Base-by-base conservation (phyloP, 208 protist genomes). In the Acanthamoeba culbertsoni region DNA sequence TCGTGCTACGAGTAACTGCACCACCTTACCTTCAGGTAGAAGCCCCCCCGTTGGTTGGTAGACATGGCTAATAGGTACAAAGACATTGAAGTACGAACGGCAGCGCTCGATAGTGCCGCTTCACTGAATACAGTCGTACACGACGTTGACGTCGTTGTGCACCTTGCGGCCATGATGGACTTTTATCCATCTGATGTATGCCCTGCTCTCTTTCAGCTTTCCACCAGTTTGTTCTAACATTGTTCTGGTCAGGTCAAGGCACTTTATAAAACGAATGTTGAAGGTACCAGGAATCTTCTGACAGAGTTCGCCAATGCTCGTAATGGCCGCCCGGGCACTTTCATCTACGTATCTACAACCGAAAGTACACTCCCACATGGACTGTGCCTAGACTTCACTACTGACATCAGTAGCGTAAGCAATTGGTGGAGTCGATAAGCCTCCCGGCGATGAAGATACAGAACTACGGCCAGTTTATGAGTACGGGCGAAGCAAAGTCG, bases 101-200 rank as follows among this genome's bases (percentile, higher is more conserved):
- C 51, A 6, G 8, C 51, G 5, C 79, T 89, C 14, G 46, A 68
- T 20, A 42, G 55, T 20, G 31, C 33, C 37, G 51, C 18, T 23
- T 46, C 79, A 31, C 37, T 89, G 79, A 14, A 28, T 2, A 51
- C 59, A 35, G 79, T 51, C 51, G 51, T 89, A 33, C 2, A 10
- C 4, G 79, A 35, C 1, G 79, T 89, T 10, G 79, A 59, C 51
- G 53, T 65, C 10, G 79, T 89, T n/a, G 79, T 89, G 48, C 79
- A 89, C 79, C 51, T 89, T 14, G 79, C 79, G 16, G 79, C 79
- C 31, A 65, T 89, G 79, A 89, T 89, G 79, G 79, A 89, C 79
- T 89, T 89, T 23, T 89, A 68, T 31, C 79, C 79, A 0, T 18
- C 31, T 26, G 43, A 82, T 31, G 71, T 82, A 33, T 40, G 63